Base-by-base conservation (phyloP, 108 stramenopile species). In the Nitzschia sp. region DNA sequence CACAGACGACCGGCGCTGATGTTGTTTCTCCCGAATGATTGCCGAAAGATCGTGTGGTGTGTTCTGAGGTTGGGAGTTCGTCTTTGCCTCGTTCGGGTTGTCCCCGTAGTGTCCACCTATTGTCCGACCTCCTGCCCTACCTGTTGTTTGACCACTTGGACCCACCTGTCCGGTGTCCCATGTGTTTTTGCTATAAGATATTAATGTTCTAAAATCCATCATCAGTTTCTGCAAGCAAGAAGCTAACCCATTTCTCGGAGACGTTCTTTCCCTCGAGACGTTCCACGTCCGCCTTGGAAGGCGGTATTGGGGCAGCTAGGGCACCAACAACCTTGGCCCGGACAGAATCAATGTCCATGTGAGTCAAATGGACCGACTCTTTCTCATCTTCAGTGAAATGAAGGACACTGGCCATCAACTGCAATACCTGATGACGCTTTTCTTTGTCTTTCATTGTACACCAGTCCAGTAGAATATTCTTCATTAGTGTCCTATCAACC, bases 381-480 rank as follows among this genome's bases (percentile, higher is more conserved):
- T 89, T 92, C 71, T 95, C 93, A 59, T 90, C 91, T 51, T 92
- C 89, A 0, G 88, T 86, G 59, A 95, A 95, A 55, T 92, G 86
- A 8, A 95, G 76, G 15, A 95, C 63, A 68, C 86, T 92, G 0
- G 90, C 89, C 80, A 95, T 84, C 42, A 95, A 50, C 66, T 87
- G 65, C 73, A 95, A 72, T 8, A 95, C 89, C 71, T 91, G 83
- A 14, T 70, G 58, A 61, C 92, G 73, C 63, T 88, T 87, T 8
- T 67, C 80, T 54, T 87, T 88, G 8, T 79, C 82, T 7, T 64
- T 72, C 77, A 81, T 83, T 6, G 66, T 63, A 44, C 87, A 83
- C 93, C 93, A 95, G 72, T 95, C 93, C 43, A 95, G 75, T 25
- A 95, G 85, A 24, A 95, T 84, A 63, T 92, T 95, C 65, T 95